Percentiles rank a stretch among this genome's conserved stretches.
These are phyloP conservation scores for Fraxinus platypoda DNA, from an alignment of 305 asterid species.

Conservation along the genomic window DNA sequence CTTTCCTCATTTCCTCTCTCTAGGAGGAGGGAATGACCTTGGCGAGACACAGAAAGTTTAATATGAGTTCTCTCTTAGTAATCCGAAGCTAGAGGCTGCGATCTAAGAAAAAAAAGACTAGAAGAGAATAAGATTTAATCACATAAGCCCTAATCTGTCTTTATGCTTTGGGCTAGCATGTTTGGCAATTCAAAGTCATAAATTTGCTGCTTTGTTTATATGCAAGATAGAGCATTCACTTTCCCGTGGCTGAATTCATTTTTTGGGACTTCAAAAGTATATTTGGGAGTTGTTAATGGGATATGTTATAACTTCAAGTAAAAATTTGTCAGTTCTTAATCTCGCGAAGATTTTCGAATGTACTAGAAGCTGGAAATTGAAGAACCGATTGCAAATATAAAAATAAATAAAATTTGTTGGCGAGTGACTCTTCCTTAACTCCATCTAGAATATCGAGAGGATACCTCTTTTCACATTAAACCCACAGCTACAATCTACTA, in stretches of 20 bases:
- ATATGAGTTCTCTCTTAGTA: not conserved
- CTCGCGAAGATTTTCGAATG: not conserved
- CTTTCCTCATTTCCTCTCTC: not conserved
- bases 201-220: not conserved
- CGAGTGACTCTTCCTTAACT: not conserved
- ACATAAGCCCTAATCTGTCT: not conserved
- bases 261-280: not conserved
- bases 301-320: not conserved
- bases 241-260: not conserved
- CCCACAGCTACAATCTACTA: not conserved
- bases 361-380: not conserved
- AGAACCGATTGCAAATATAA: not conserved
- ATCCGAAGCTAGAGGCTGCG: conserved; percentile 2
- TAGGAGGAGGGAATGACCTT: not conserved
- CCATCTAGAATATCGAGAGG: not conserved
- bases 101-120: not conserved
- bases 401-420: not conserved
- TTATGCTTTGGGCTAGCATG: not conserved
- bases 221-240: not conserved
- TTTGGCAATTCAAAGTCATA: not conserved
- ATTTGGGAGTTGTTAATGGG: not conserved
- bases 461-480: not conserved
- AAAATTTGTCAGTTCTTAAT: not conserved
- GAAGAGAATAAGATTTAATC: not conserved
- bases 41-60: not conserved